phyloP scores from a whole-genome alignment of 2,329 filamentous ascomycete species.

The Verticillium zaregamsianum region DNA sequence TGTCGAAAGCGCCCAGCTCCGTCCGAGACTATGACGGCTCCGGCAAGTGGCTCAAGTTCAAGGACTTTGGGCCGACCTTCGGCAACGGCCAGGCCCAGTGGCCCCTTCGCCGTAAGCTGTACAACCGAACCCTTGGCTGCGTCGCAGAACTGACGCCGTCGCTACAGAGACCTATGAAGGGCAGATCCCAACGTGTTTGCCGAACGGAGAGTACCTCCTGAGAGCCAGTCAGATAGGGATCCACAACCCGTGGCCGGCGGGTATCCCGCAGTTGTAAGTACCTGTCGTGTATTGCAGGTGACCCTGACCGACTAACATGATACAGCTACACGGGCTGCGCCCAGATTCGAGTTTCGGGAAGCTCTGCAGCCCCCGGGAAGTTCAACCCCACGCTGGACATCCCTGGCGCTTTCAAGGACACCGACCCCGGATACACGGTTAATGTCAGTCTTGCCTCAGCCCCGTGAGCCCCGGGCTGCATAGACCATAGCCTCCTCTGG shows the following conservation, averaged over 20 bases:
- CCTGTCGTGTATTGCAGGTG: slow-evolving; percentile 1
- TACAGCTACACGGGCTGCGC: neutral
- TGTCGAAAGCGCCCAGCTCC: slow-evolving; percentile 30
- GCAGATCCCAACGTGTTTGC: slow-evolving; percentile 18
- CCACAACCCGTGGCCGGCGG: slow-evolving; percentile 21
- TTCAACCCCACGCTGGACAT: slow-evolving; percentile 29
- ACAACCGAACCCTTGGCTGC: neutral
- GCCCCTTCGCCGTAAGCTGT: slow-evolving; percentile 20
- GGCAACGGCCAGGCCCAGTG: slow-evolving; percentile 22
- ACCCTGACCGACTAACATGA: neutral
- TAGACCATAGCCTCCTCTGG: neutral
- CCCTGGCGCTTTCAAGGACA: slow-evolving; percentile 37
- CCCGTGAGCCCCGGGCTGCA: too few species aligned
- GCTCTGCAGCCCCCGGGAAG: slow-evolving; percentile 20
- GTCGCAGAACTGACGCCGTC: neutral
- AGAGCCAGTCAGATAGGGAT: slow-evolving; percentile 32
- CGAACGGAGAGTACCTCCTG: slow-evolving; percentile 27
- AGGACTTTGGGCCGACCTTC: slow-evolving; percentile 31
- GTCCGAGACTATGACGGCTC: slow-evolving; percentile 30
- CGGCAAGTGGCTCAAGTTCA: slow-evolving; percentile 35
- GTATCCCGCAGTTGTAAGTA: slow-evolving; percentile 31
- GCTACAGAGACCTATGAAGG: neutral
- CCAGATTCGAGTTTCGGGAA: slow-evolving; percentile 40
- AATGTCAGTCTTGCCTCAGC: slow-evolving; percentile 27
- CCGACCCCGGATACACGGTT: slow-evolving; percentile 38